Conservation (phyloP, 139 green algal species). For the Astrephomene gubernaculifera region DNA sequence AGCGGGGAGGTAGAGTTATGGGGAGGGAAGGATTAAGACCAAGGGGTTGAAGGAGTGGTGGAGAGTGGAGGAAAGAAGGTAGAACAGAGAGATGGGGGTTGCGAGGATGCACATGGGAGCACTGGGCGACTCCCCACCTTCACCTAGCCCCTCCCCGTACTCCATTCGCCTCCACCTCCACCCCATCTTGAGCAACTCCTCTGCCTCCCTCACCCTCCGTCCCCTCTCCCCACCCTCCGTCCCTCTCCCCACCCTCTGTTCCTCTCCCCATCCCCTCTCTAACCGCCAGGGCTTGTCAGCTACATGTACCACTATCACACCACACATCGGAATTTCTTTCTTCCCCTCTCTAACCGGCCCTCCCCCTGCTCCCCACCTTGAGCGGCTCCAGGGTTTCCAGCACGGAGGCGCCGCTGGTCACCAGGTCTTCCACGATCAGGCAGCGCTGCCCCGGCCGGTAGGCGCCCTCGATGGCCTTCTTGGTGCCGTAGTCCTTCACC, state of each 20-base stretch:
- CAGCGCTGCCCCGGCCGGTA: slow-evolving; percentile 90
- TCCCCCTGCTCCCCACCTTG: background rate
- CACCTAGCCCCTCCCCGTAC: too few relatives aligned
- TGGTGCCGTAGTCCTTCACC: slow-evolving; percentile 99
- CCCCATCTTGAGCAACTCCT: too few relatives aligned
- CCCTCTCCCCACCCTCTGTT: background rate
- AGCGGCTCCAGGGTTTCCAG: slow-evolving; percentile 93
- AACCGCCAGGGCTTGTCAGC: too few relatives aligned
- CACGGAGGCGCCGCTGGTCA: slow-evolving; percentile 95
- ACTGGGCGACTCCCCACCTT: too few relatives aligned
- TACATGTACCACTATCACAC: too few relatives aligned
- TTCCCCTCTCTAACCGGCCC: background rate
- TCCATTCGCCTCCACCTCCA: too few relatives aligned
- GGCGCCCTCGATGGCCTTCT: slow-evolving; percentile 98
- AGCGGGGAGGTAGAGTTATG: background rate
- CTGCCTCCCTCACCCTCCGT: background rate
- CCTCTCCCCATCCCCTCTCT: background rate
- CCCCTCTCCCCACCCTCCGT: background rate
- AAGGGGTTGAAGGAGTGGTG: background rate
- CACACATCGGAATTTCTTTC: too few relatives aligned
- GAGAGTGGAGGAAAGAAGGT: background rate
- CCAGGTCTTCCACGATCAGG: slow-evolving; percentile 98
- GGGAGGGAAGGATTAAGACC: background rate
- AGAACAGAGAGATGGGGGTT: background rate
- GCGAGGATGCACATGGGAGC: too few relatives aligned